Base-by-base conservation (phyloP, 2,329 filamentous ascomycete genomes). In the Aspergillus unguis region DNA sequence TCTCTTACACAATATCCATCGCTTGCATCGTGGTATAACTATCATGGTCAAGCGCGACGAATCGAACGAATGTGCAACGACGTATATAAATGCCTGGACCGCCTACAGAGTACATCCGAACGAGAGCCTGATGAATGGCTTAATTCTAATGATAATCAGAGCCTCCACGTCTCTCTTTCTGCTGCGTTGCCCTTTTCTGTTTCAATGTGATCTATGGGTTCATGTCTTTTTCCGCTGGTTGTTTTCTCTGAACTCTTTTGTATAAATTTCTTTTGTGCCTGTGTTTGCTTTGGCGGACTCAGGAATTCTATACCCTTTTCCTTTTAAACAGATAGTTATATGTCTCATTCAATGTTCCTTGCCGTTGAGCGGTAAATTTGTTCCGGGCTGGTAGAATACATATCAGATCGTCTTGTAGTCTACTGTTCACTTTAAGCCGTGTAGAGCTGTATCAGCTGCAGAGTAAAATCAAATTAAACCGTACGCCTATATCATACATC, bases 111-210 rank as follows among this genome's bases (percentile, higher is more conserved):
- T 59, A 37, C 27, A 37, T 45, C 40, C 35, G 27, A 52, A 11
- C 25, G 31, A 37, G 36, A 41, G 32, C 27, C 36, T 23, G 42
- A 40, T n/a, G 52, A 54, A 46, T 23, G 26, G 59, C 61, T 58
- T 68, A 69, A 68, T 68, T 54, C 61, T 70, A 69, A 69, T 70
- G 62, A 55, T 68, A 68, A 69, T 67, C 28, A 27, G 43, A 32
- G 32, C 46, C 42, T 32, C 47, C 9, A 50, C 27, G 33, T 40
- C 46, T 57, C 33, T 47, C 40, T 33, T 25, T 29, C n/a, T 31
- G n/a, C 3, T 55, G 17, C 47, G 1, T 54, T 53, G 50, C 38
- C 44, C 45, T 38, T 52, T 45, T 55, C 46, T 46, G 26, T 23
- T 40, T 44, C 17, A 44, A 47, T 51, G 36, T 40, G 31, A 43